Conservation (phyloP, 306 rosid species). For the Castanea sativa region DNA sequence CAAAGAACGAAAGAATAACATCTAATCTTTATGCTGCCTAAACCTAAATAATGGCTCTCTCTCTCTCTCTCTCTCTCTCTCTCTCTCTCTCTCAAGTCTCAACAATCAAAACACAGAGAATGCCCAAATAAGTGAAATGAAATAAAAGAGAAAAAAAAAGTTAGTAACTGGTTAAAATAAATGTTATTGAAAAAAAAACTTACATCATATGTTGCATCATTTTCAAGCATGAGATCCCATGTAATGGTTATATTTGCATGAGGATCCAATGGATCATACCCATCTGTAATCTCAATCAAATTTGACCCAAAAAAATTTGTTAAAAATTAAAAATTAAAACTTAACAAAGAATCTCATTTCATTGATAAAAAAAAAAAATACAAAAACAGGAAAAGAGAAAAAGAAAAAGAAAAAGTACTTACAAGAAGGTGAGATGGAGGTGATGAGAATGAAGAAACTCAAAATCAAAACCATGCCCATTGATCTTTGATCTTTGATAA, state of each 20-base stretch:
- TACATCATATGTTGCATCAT: slow-evolving; percentile 43
- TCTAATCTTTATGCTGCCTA: too few species aligned
- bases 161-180: not conserved
- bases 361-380: not conserved
- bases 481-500: slow-evolving; percentile 14
- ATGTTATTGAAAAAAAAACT: not conserved
- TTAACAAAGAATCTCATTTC: not conserved
- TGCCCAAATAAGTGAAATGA: not conserved
- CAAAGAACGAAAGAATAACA: too few species aligned
- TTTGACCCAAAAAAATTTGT: not conserved
- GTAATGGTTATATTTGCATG: slow-evolving; percentile 54
- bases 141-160: not conserved
- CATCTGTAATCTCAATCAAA: slow-evolving; percentile 57
- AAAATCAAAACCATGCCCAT: slow-evolving; percentile 21
- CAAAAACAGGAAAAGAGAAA: not conserved
- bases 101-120: too few species aligned
- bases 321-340: not conserved
- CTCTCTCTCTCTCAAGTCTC: too few species aligned
- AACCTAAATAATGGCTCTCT: too few species aligned
- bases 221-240: slow-evolving; percentile 63
- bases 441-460: slow-evolving; percentile 27
- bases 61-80: too few species aligned
- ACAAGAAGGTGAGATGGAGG: slow-evolving; percentile 49
- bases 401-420: slow-evolving; percentile 20
- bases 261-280: slow-evolving; percentile 71